Evolutionary conservation across 179 eudicot genomes (phyloP), one percentile per base, ranked within the genome.

Genomic region (Camellia oleifera): DNA sequence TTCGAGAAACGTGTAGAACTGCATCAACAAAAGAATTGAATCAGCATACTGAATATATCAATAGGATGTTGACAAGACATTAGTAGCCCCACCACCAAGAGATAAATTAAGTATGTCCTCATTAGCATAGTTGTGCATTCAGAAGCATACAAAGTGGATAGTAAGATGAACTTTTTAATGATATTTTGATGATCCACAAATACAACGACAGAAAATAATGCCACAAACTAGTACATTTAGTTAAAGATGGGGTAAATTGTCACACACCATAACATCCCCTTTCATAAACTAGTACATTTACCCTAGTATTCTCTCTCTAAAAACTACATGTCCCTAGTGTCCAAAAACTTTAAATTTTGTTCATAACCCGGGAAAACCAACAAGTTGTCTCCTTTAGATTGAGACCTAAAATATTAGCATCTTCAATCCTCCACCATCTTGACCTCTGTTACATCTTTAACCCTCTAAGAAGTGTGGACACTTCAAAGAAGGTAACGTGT

Each of bases 1-100:
- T 87, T 94, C 98, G 62, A 93, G 83, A 79, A 95, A 88, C 8
- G 97, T 93, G 89, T 94, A 94, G 87, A 96, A 89, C 99, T 96
- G 97, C 92, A 85, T 58, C 56, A 84, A 83, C 69, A 83, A 72
- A 62, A 77, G 40, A 75, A 75, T 45, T 12, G 45, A 58, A 72
- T 82, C 52, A 77, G 74, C 18, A 18, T 14, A 65, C 65, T 1
- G 5, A 32, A 64, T 26, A 61, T 77, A 52, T 40, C 52, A 68
- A 77, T 53, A 67, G n/a, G 65, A 53, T 11, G 64, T 68, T 44
- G 65, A 68, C n/a, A 17, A 53, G 69, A 50, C 23, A 68, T 12
- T 32, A 40, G 56, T 50, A 44, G 46, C 42, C 80, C 40, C 40
- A 32, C 73, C 20, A 15, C 20, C 15, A 78, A 78, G 53, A 40